A percentile compares a stretch with the other conserved stretches of the same genome.
Evolutionary conservation across 305 asterid species (phyloP).

Genomic region (Fraxinus dipetala): DNA sequence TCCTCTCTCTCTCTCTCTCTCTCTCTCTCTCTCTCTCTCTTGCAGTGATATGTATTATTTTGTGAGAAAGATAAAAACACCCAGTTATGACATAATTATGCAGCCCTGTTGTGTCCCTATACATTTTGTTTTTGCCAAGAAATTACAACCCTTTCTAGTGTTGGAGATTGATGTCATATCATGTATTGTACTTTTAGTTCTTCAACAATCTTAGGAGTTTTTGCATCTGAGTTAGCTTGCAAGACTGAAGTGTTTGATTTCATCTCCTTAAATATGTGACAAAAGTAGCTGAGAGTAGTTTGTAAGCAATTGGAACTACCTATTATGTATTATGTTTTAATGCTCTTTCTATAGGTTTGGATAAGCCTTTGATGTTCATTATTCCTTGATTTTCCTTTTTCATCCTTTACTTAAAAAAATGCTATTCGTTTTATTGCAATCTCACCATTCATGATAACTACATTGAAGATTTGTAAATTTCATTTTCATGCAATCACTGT

Average conservation of each 20-base stretch:
- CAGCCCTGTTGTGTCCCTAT: neutral
- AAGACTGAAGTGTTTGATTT: neutral
- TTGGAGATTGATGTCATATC: neutral
- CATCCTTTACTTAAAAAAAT: neutral
- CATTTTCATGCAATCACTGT: neutral
- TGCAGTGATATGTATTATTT: neutral
- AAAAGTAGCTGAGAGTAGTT: neutral
- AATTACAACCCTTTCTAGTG: neutral
- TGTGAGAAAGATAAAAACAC: neutral
- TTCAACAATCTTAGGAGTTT: neutral
- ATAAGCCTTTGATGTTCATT: neutral
- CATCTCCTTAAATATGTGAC: neutral
- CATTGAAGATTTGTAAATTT: neutral
- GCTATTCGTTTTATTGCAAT: neutral
- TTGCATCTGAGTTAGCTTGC: neutral
- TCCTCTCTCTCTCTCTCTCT: neutral
- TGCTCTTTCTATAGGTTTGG: neutral
- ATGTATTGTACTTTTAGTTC: neutral
- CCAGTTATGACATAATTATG: neutral
- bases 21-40: neutral
- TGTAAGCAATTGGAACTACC: neutral
- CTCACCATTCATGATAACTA: slow-evolving; percentile 6
- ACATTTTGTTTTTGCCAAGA: neutral
- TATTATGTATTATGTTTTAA: neutral
- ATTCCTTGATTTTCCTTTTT: neutral